Percentiles rank a stretch among this genome's conserved stretches.
Conservation (phyloP, 768 basidiomycete genomes). For the Mycena capillaripes region DNA sequence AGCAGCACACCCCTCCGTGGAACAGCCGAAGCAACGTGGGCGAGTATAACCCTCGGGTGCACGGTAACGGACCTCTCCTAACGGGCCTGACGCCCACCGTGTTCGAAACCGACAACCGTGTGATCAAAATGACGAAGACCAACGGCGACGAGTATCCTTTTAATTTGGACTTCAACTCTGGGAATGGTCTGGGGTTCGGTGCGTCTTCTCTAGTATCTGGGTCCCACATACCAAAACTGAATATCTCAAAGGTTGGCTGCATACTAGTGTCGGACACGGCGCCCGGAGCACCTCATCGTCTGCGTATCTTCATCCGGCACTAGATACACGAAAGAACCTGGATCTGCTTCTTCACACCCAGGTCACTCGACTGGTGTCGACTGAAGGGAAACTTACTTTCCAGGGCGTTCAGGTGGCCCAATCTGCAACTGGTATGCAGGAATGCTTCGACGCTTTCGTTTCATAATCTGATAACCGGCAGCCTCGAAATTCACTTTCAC, state of each 20-base stretch:
- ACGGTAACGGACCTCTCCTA: slow-evolving; percentile 38
- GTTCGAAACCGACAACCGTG: slow-evolving; percentile 35
- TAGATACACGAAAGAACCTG: slow-evolving; percentile 36
- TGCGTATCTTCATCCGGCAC: slow-evolving; percentile 36
- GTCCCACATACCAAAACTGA: background rate
- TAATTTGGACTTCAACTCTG: slow-evolving; percentile 46
- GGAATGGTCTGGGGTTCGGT: slow-evolving; percentile 46
- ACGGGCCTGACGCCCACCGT: slow-evolving; percentile 35
- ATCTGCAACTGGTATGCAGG: background rate
- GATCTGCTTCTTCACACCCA: slow-evolving; percentile 35
- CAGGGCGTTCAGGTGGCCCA: slow-evolving; percentile 12
- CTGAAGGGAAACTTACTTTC: background rate
- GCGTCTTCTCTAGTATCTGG: background rate
- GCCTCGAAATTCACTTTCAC: background rate
- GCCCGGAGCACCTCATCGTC: slow-evolving; percentile 36
- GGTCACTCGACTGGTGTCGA: slow-evolving; percentile 16
- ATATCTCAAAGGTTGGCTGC: slow-evolving; percentile 30
- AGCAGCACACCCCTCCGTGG: slow-evolving; percentile 37
- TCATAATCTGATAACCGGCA: background rate
- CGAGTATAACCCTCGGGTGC: slow-evolving; percentile 39
- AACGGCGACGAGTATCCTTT: slow-evolving; percentile 41
- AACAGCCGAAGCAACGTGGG: slow-evolving; percentile 40
- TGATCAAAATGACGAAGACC: slow-evolving; percentile 39
- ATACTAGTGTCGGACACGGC: slow-evolving; percentile 29
- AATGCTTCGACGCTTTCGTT: too few relatives aligned